Conservation (phyloP, 2,329 filamentous ascomycete species). For the Colletotrichum godetiae region DNA sequence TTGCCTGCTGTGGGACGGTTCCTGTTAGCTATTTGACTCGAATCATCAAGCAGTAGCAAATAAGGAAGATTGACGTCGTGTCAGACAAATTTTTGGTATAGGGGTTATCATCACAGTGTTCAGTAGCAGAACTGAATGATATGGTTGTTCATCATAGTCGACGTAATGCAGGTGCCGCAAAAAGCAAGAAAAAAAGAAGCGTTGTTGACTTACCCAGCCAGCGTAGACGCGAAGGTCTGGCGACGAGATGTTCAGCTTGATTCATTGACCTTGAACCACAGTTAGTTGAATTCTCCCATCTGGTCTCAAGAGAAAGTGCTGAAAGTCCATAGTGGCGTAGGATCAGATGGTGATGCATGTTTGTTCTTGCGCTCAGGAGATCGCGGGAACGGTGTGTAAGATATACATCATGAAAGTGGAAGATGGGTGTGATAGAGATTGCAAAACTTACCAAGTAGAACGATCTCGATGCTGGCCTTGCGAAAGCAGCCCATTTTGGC, state of each 20-base stretch:
- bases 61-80: conserved; percentile 33
- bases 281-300: not conserved
- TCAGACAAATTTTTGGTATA: conserved; percentile 76
- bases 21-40: not conserved
- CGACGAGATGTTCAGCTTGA: not conserved
- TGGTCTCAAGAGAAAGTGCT: not conserved
- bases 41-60: not conserved
- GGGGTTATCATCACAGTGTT: conserved; percentile 73
- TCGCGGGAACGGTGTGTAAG: conserved; percentile 70
- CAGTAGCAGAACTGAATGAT: conserved; percentile 82
- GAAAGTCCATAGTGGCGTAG: not conserved
- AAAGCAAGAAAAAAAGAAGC: not conserved
- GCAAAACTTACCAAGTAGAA: conserved; percentile 39
- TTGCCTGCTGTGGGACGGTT: not conserved
- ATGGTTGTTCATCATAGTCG: conserved; percentile 72
- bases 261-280: not conserved
- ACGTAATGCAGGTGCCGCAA: conserved; percentile 27
- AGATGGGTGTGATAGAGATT: conserved; percentile 20
- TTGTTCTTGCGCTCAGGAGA: conserved; percentile 70
- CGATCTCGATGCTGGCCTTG: not conserved
- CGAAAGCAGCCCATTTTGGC: not conserved
- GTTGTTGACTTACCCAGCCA: not conserved
- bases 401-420: conserved; percentile 59
- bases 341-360: conserved; percentile 85
- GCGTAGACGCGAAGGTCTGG: not conserved